phyloP scores from a whole-genome alignment of 257 asterid species.

The Ilex aquifolium region DNA sequence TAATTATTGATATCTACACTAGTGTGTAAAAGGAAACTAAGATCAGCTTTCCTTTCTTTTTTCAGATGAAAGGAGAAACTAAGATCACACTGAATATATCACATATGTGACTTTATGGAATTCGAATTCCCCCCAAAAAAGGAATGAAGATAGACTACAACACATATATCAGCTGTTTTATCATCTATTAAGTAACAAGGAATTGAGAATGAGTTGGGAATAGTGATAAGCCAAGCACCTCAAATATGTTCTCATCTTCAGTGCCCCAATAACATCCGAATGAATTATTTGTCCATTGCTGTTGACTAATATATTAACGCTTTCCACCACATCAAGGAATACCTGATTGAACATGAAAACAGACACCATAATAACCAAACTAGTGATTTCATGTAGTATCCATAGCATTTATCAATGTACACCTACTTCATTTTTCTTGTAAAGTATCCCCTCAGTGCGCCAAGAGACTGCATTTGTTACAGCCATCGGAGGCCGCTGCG shows the following conservation, averaged over 20 bases:
- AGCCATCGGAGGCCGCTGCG: conserved; percentile 43
- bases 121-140: no score
- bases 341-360: conserved; percentile 24
- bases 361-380: neutral
- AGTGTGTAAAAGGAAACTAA: no score
- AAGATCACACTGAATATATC: no score
- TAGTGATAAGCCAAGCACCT: conserved; percentile 26
- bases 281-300: conserved; percentile 46
- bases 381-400: neutral
- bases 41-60: no score
- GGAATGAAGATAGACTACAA: no score
- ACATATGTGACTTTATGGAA: no score
- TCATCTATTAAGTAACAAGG: no score
- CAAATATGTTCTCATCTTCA: conserved; percentile 42
- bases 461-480: conserved; percentile 42
- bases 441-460: conserved; percentile 35
- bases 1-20: no score
- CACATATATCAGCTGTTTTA: no score
- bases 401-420: conserved; percentile 16
- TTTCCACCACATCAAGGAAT: conserved; percentile 47
- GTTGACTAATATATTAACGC: conserved; percentile 41
- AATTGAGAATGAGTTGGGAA: no score
- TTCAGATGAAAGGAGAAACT: no score
- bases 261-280: conserved; percentile 45
- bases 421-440: conserved; percentile 8